Conservation (phyloP, 768 basidiomycete genomes). For the Hemileccinum impolitum region DNA sequence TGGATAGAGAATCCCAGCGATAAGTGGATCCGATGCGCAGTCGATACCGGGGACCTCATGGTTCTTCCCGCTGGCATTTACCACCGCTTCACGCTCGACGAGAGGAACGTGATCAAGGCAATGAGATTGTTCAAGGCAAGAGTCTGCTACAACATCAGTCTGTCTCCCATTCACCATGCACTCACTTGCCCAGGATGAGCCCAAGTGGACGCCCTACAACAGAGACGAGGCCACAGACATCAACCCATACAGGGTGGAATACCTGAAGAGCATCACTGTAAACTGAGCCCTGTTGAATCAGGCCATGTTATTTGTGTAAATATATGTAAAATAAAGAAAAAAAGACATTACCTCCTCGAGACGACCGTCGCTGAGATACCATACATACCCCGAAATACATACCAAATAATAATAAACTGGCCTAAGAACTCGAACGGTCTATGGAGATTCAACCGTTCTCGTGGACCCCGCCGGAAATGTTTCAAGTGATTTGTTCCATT, state of each 20-base stretch:
- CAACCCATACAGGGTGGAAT: slow-evolving; percentile 60
- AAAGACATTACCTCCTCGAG: too few relatives aligned
- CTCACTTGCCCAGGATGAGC: slow-evolving; percentile 63
- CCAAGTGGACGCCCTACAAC: slow-evolving; percentile 84
- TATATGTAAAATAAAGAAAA: neutral
- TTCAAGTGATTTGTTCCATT: slow-evolving; percentile 37
- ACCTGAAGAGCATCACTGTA: slow-evolving; percentile 51
- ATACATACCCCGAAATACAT: slow-evolving; percentile 11
- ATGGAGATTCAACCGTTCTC: neutral
- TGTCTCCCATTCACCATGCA: neutral
- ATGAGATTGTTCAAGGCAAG: slow-evolving; percentile 81
- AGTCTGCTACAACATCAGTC: neutral
- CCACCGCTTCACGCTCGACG: slow-evolving; percentile 91
- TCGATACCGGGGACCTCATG: slow-evolving; percentile 77
- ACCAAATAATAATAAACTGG: slow-evolving; percentile 6
- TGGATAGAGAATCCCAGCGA: slow-evolving; percentile 58
- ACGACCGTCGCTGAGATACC: too few relatives aligned
- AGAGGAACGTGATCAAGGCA: slow-evolving; percentile 66
- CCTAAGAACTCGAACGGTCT: neutral
- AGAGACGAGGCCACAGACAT: slow-evolving; percentile 57
- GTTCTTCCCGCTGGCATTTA: slow-evolving; percentile 90
- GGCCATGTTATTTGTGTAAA: neutral
- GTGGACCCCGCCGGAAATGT: neutral
- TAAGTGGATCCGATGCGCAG: slow-evolving; percentile 77
- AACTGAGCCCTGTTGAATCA: slow-evolving; percentile 8